Evolutionary conservation across 495 filamentous ascomycete species (phyloP).

Genomic region (Trichocladium uniseriatum): DNA sequence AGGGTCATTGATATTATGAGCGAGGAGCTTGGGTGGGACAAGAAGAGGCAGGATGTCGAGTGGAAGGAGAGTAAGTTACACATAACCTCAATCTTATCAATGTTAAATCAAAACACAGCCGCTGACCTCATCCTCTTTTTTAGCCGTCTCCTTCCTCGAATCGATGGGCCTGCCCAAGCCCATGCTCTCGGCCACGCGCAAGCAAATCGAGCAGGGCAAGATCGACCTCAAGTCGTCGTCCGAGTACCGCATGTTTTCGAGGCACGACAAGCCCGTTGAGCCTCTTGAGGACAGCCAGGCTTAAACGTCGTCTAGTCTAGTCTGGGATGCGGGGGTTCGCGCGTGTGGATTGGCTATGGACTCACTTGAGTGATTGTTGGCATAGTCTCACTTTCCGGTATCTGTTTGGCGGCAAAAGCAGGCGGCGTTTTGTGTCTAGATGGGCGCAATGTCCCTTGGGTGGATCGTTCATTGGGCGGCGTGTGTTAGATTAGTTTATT

Average conservation of each 20-base stretch:
- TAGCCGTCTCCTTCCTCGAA: conserved; percentile 60
- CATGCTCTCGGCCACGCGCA: conserved; percentile 59
- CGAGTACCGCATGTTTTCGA: conserved; percentile 64
- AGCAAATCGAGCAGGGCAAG: conserved; percentile 71
- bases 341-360: no score
- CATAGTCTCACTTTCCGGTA: no score
- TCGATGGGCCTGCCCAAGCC: conserved; percentile 81
- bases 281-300: conserved; percentile 15
- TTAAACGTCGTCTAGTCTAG: no score
- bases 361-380: no score
- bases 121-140: neutral
- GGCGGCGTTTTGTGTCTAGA: no score
- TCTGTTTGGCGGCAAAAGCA: no score
- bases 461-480: no score
- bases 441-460: no score
- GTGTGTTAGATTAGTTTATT: no score
- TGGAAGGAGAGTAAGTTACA: conserved; percentile 63
- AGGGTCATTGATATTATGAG: conserved; percentile 87
- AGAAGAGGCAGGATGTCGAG: conserved; percentile 63
- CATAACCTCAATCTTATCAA: neutral
- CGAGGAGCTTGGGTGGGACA: conserved; percentile 77
- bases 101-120: neutral
- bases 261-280: conserved; percentile 43
- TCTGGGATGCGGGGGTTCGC: no score
- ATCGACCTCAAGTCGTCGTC: conserved; percentile 59